Evolutionary conservation across 306 rosid species (phyloP), one percentile per base, ranked within the genome.

Genomic region (Castanea crenata): DNA sequence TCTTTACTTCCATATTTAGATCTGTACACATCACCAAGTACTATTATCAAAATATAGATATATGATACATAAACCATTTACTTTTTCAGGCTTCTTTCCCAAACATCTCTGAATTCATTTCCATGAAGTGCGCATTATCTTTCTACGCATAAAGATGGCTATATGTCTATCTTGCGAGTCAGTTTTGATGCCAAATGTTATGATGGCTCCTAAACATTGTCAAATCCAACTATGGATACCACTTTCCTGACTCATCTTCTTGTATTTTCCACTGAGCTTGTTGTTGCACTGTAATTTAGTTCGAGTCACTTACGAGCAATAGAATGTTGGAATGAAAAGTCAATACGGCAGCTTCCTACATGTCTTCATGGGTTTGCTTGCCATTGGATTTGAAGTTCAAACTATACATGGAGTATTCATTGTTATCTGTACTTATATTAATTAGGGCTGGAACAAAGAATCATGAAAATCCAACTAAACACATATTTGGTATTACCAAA

Each of bases 21-120:
- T 19, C 3, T 29, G 29, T 29, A 1, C 13, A 29, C 32, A 4
- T 63, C 16, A 29, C 31, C 31, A 63, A 13, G 6, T 63, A 15
- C 38, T 49, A 49, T 49, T 11, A 49, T 49, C 54, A 41, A 29
- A 29, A 41, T 41, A 41, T 41, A 8, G 29, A 3, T 25, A 13
- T 27, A 58, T 59, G 5, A 59, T 23, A 21, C 4, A 21, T 23
- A 11, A 7, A 12, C 13, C 34, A 3, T 31, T 65, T 58, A 1
- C 67, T 44, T 79, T 79, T 84, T 69, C 87, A 81, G 88, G 88
- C 81, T 46, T 82, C 76, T 34, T 65, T 73, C 64, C 73, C 75
- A n/a, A 71, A 54, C 73, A 62, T 71, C 62, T 65, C 80, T 62
- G 46, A 69, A 31, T 74, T 34, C 51, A 27, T 86, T 70, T 75